Percentiles rank a stretch among this genome's conserved stretches.
These are phyloP conservation scores for Fusarium subtropicale DNA, from an alignment of 2,329 filamentous ascomycete species.

Conservation along the genomic window DNA sequence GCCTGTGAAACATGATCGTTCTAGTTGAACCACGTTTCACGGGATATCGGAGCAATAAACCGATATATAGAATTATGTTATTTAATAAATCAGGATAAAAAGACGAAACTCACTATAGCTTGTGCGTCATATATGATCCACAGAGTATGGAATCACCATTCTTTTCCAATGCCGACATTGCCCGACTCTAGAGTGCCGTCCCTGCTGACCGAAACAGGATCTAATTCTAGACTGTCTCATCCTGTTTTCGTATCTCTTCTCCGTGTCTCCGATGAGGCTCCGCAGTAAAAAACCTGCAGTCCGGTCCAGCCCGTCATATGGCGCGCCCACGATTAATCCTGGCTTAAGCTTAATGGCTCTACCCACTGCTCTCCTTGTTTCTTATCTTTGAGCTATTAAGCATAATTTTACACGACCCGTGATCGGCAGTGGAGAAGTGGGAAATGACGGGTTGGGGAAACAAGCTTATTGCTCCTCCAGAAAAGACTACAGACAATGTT, in stretches of 20 bases:
- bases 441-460: constrained; percentile 12
- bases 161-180: constrained; percentile 5
- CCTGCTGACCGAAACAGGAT: background rate
- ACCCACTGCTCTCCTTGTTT: constrained; percentile 3
- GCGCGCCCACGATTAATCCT: background rate
- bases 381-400: constrained; percentile 35
- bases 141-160: background rate
- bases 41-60: background rate
- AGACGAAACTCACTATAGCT: background rate
- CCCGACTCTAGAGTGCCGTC: background rate
- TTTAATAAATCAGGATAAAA: background rate
- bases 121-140: background rate
- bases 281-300: background rate
- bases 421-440: constrained; percentile 21
- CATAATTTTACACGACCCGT: constrained; percentile 14
- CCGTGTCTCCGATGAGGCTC: constrained; percentile 20
- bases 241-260: constrained; percentile 13
- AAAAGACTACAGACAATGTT: too few species aligned
- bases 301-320: constrained; percentile 3
- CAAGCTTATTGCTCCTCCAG: constrained; percentile 12
- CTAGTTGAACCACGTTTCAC: background rate
- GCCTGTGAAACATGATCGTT: background rate
- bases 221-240: background rate
- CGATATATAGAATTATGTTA: background rate
- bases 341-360: constrained; percentile 3